Base-by-base conservation (phyloP, 2,329 filamentous ascomycete genomes). In the Rhexocercosporidium sp. region DNA sequence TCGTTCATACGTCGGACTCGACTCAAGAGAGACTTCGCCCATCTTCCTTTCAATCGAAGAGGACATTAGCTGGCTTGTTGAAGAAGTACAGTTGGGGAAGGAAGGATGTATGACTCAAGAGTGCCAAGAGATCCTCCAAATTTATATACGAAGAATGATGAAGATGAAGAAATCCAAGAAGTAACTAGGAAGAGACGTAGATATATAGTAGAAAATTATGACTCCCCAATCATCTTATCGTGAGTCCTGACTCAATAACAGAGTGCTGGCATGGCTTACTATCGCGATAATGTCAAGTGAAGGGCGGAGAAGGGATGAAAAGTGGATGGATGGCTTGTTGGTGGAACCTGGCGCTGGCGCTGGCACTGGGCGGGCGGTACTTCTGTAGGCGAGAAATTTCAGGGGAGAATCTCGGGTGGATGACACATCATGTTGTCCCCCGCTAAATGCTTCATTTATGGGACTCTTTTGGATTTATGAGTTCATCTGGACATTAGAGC, bases 1-100 rank as follows among this genome's bases (percentile, higher is more conserved):
- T 16, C 68, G 64, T 57, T 74, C 61, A 64, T 75, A 75, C 20
- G 49, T 69, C 3, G 60, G 34, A n/a, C 54, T n/a, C 20, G 65
- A 62, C 12, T 66, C 46, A 12, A 71, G 66, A 60, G 70, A 72
- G 44, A 68, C 62, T 67, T 69, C 69, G 44, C 65, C 68, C 57
- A 75, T 66, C 20, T 70, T 71, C 12, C 59, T 22, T 44, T 44
- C 56, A n/a, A 66, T 20, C 20, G 31, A 37, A 53, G 59, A 8
- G 11, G 37, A 29, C 14, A 46, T 46, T 11, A 1, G 20, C 7
- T 8, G 6, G 20, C 7, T 8, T 59, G n/a, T 25, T 22, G 31
- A 18, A 56, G 2, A 34, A 25, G 8, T 31, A 46, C 46, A 16
- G 14, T 29, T 46, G 25, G 8, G 12, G 3, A n/a, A 11, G 12